Evolutionary conservation across 2,329 filamentous ascomycete genomes (phyloP), one percentile per base, ranked within the genome.

Genomic region (Cytospora leucostoma): DNA sequence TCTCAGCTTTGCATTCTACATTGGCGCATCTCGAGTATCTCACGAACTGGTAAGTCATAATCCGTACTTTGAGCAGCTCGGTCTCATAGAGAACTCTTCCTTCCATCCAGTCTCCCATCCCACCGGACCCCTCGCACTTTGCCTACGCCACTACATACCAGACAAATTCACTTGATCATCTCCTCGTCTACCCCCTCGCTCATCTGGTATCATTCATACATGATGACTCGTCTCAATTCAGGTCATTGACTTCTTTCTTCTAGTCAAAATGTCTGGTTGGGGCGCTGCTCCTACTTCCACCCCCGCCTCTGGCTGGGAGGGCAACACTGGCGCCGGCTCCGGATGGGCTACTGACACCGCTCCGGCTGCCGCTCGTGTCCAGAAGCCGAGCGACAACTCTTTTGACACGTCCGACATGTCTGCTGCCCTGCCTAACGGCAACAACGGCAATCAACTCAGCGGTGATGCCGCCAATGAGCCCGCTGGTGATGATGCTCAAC

Each of bases 351-450:
- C 60, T 21, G 17, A 49, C 8, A 47, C 35, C 17, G 19, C 44
- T 56, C 60, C 56, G 54, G 56, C 56, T 49, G 13, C 35, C 50
- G 54, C 58, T 58, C 59, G 15, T 7, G 2, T 44, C 6, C 32
- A 57, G 19, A 19, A 62, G 34, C 49, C 53, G 2, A 11, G n/a
- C 56, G 7, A 11, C n/a, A 27, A 34, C 5, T 21, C 50, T 7
- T 55, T 57, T 27, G 66, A 63, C 12, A 70, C 69, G 7, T 34
- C 65, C 6, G 70, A 71, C 7, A 65, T 76, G 70, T 67, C 70
- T 62, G 69, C 65, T n/a, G 75, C 77, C 21, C 71, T 78, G 34
- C 70, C 73, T 27, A 66, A 70, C 40, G 65, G 59, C 19, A 54
- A 59, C 50, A 59, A 44, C 34, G 61, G 61, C n/a, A 32, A 19